Percentiles rank a stretch among this genome's conserved stretches.
phyloP scores from a whole-genome alignment of 1,139 yeast genomes.

The Candida sp. region DNA sequence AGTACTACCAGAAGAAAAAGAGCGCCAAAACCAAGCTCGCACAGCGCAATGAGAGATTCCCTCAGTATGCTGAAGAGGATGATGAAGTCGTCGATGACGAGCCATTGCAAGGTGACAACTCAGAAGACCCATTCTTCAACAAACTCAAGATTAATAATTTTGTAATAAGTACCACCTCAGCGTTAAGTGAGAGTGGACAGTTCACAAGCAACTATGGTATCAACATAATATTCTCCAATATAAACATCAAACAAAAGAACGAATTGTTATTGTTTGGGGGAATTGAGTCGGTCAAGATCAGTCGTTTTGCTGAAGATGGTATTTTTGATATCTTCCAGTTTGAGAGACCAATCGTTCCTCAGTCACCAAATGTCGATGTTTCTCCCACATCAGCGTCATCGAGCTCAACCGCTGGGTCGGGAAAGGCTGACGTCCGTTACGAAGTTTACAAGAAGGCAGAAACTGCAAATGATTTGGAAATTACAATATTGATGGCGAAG shows the following conservation, averaged over 20 bases:
- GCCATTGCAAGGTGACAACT: conserved; percentile 12
- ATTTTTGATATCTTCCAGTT: conserved; percentile 23
- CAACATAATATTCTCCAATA: conserved; percentile 28
- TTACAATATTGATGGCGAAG: conserved; percentile 52
- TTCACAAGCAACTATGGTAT: conserved; percentile 36
- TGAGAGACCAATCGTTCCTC: conserved; percentile 12
- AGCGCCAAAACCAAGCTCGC: conserved; percentile 14
- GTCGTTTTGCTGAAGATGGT: conserved; percentile 20
- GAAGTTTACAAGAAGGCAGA: conserved; percentile 43
- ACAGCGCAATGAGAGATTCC: conserved; percentile 21
- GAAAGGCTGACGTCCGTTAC: conserved; percentile 54
- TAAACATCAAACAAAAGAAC: conserved; percentile 48
- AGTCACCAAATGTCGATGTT: conserved; percentile 5
- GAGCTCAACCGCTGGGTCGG: conserved; percentile 6
- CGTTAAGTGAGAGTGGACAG: conserved; percentile 38
- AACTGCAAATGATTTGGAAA: conserved; percentile 27
- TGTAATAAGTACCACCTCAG: conserved; percentile 48
- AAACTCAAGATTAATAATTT: conserved; percentile 37
- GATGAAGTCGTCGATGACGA: conserved; percentile 17
- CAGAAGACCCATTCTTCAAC: conserved; percentile 27
- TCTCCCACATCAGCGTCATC: conserved; percentile 12
- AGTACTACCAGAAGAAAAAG: conserved; percentile 33
- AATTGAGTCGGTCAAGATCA: conserved; percentile 33
- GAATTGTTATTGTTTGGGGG: conserved; percentile 52
- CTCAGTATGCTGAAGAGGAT: conserved; percentile 31